Evolutionary conservation across 1,139 yeast genomes (phyloP), one percentile per base, ranked within the genome.

Genomic region (Suhomyces guaymorum): DNA sequence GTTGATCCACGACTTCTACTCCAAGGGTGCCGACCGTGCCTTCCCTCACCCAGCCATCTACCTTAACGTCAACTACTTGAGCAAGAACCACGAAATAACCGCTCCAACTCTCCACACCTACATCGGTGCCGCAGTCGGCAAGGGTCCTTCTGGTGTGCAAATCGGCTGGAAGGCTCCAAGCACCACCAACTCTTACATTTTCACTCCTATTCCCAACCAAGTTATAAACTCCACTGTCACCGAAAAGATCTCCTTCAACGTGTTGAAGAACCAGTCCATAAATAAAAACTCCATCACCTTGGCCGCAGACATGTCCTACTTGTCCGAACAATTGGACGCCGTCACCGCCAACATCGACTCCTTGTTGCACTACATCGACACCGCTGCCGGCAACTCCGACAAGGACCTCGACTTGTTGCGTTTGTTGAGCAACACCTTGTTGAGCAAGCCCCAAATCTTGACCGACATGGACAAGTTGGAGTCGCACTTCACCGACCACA

Each of bases 1-100:
- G n/a, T 73, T 88, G 49, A 80, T 88, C 53, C 96, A 88, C 57
- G 94, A 84, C 55, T 84, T 87, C 57, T 88, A 83, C 63, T 72
- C 82, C 28, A 83, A 82, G 59, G 78, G 76, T n/a, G 52, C 73
- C 26, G 85, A 80, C 53, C 76, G 86, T 43, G 81, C 89, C 5
- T 76, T 61, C 55, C 92, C 94, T 22, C 72, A 75, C 58, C 90
- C 95, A 20, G 90, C 94, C 36, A 74, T 88, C 43, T 89, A 86
- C 59, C 66, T 88, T 53, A 85, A 92, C 31, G 73, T 75, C 33
- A 64, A 66, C 29, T 70, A 57, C 52, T 48, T 61, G 47, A 42
- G 39, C 30, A 63, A 61, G 28, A 59, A 60, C 24, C 59, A 59
- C 24, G 54, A 61, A 30, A 52, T 69, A 30, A 68, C 70, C 27